Evolutionary conservation across 2,329 filamentous ascomycete genomes (phyloP).

Genomic region (Stenocarpella maydis): DNA sequence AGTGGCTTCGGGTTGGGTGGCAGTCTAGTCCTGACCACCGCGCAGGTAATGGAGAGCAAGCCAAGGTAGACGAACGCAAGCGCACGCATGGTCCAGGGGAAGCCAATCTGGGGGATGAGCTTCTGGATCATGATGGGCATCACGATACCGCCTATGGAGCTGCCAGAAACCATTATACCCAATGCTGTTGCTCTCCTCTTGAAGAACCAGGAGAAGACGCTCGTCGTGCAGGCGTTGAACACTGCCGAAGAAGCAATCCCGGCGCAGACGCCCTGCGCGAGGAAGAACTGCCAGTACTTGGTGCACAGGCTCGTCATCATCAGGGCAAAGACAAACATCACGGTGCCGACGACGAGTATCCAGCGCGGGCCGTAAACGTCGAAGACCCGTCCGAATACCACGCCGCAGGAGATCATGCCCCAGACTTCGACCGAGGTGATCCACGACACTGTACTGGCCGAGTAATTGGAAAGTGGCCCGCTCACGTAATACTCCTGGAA

Average conservation of each 20-base stretch:
- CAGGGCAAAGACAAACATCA: conserved; percentile 63
- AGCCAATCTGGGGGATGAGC: conserved; percentile 55
- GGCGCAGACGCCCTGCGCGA: conserved; percentile 47
- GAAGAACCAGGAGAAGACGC: conserved; percentile 56
- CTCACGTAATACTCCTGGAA: conserved; percentile 65
- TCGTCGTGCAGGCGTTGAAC: conserved; percentile 47
- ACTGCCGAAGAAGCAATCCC: conserved; percentile 46
- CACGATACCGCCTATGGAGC: conserved; percentile 58
- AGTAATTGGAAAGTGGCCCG: conserved; percentile 55
- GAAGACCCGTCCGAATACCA: conserved; percentile 51
- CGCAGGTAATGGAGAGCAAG: conserved; percentile 43
- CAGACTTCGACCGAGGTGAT: conserved; percentile 63
- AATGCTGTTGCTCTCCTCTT: conserved; percentile 55
- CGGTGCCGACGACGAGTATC: conserved; percentile 59
- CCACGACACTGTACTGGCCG: conserved; percentile 62
- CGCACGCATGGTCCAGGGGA: conserved; percentile 50
- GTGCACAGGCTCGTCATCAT: conserved; percentile 65
- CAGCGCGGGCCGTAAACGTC: conserved; percentile 67
- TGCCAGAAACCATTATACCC: conserved; percentile 57
- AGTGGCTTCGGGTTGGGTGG: conserved; percentile 50
- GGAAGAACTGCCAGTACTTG: conserved; percentile 52
- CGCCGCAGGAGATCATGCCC: conserved; percentile 56
- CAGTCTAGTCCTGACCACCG: conserved; percentile 47
- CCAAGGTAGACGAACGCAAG: conserved; percentile 49
- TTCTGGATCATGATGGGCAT: conserved; percentile 67